A percentile compares a stretch with the other conserved stretches of the same genome.
Conservation (phyloP, 2,329 filamentous ascomycete genomes). For the Penicillium glabrum region DNA sequence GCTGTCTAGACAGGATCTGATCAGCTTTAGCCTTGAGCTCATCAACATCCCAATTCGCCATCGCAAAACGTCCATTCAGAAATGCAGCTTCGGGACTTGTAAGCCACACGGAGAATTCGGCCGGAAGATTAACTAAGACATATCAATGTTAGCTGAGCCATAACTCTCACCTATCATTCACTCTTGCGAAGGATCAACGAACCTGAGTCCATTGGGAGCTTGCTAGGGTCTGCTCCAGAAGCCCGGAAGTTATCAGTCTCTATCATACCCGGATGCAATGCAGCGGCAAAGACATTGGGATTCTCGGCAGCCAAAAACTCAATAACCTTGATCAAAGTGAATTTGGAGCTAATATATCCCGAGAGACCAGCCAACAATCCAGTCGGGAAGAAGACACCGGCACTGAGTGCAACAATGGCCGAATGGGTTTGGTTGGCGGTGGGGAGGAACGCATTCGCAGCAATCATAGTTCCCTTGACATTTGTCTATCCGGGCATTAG, state of each 20-base stretch:
- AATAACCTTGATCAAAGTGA: slow-evolving; percentile 43
- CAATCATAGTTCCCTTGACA: slow-evolving; percentile 21
- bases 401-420: slow-evolving; percentile 18
- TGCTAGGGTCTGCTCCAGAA: slow-evolving; percentile 12
- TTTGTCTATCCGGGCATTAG: slow-evolving; percentile 11
- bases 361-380: slow-evolving; percentile 10
- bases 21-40: slow-evolving; percentile 32
- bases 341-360: slow-evolving; percentile 46
- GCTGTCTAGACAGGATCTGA: slow-evolving; percentile 9
- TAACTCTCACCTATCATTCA: background rate
- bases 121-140: slow-evolving; percentile 22
- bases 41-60: slow-evolving; percentile 45
- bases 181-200: background rate
- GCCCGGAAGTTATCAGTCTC: slow-evolving; percentile 22
- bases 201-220: slow-evolving; percentile 22
- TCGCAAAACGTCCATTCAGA: slow-evolving; percentile 39
- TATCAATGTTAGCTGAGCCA: background rate
- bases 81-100: slow-evolving; percentile 40
- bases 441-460: slow-evolving; percentile 14
- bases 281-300: slow-evolving; percentile 38
- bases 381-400: slow-evolving; percentile 15
- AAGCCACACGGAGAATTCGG: slow-evolving; percentile 38
- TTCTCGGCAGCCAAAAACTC: slow-evolving; percentile 46
- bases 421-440: slow-evolving; percentile 16
- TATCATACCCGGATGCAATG: slow-evolving; percentile 46